Base-by-base conservation (phyloP, 2,329 filamentous ascomycete species). In the Cylindrodendrum hubeiense region DNA sequence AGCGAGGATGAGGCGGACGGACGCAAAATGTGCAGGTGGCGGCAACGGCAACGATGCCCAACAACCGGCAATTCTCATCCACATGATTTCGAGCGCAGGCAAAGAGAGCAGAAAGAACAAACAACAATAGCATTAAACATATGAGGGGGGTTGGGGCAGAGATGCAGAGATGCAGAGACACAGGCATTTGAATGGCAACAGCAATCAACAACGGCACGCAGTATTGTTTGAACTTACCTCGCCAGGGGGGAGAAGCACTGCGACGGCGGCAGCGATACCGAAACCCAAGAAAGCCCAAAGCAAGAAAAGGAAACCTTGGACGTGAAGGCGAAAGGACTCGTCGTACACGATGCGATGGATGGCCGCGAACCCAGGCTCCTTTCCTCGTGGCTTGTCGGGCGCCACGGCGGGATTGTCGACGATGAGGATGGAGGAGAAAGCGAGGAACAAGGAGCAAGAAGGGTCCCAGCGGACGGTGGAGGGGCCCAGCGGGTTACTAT, bases 401-500 rank as follows among this genome's bases (percentile, higher is more conserved):
- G 62, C 65, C 65, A 55, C 67, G 60, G 65, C 60, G 59, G 52
- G 61, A 70, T 63, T 61, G 66, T 69, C 65, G 69, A 66, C 54
- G 66, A 44, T 60, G 64, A 65, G 63, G 53, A 60, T 62, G 65
- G 65, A 58, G 50, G 54, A 72, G 66, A 55, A 55, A 60, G 67
- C 60, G 57, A 68, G 63, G 64, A 57, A 56, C 54, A 52, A 55
- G 47, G 26, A 33, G 44, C 34, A 63, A 51, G 17, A 70, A 64
- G 67, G 67, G 70, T 70, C 66, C 69, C 52, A 58, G 68, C 56
- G 39, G 60, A 56, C 50, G 66, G 60, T 67, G 68, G 71, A 71
- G 72, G 72, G 73, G 68, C 65, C 66, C 51, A 53, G 67, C 60
- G 65, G 67, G 60, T 71, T 72, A 71, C 69, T 74, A 71, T 73